Evolutionary conservation across 352 stramenopile genomes (phyloP), one percentile per base, ranked within the genome.

Genomic region (Globisporangium irregulare): DNA sequence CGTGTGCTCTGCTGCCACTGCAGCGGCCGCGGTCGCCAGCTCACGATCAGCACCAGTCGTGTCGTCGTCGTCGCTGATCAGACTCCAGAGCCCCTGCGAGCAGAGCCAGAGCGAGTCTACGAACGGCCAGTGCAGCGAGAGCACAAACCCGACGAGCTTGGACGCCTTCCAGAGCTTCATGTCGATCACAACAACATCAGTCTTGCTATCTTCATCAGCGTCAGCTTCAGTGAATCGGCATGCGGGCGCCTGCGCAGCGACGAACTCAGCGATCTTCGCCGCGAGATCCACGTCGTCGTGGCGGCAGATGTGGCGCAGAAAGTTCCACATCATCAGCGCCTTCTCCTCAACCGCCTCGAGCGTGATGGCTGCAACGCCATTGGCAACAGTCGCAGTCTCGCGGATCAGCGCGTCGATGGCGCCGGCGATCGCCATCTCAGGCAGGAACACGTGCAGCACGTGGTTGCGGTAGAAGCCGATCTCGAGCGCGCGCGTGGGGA

Each of bases 391-490:
- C 43, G 34, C 65, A 1, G 46, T 27, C 57, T 69, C 70, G 6
- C 72, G 70, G 18, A 82, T 46, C 50, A 85, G 53, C 53, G 78
- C 66, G 61, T 91, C 74, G 27, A 93, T 68, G 9, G 85, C 84
- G 24, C 83, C 81, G 41, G 86, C 66, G 22, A 93, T 69, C 4
- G 87, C 83, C 73, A 93, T 90, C 34, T 96, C 86, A 1, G 76
- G 81, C 6, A 94, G 51, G 38, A 97, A 95, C 54, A 91, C 70
- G 64, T 95, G 84, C 0, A 95, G 70, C 61, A 96, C 65, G 46
- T 95, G 86, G 64, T 97, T 97, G 4, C 90, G 86, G 69, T 95
- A 95, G 65, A 94, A 97, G 5, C 77, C 82, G 4, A 97, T 63
- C 59, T 91, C 82, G 1, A 97, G 71, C 38, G 88, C 81, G 36